Percentiles rank a stretch among this genome's conserved stretches.
These are phyloP conservation scores for Clarireedia monteithiana DNA, from an alignment of 2,329 filamentous ascomycete genomes.

Conservation along the genomic window DNA sequence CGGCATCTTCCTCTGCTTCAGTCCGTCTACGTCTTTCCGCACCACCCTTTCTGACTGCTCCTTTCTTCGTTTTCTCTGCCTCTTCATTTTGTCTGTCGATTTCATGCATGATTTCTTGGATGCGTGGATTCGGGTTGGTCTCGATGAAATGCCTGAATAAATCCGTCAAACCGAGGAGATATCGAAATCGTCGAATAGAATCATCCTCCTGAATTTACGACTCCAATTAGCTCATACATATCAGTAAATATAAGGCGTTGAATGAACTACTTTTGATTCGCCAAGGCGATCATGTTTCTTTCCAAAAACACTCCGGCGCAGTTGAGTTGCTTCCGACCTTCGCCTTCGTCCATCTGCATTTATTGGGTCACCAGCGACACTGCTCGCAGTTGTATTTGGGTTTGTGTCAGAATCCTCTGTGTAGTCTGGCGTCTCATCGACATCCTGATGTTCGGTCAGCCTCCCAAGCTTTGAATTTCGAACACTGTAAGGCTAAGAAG, in stretches of 20 bases:
- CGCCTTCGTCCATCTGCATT: slow-evolving; percentile 71
- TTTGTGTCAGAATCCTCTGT: slow-evolving; percentile 62
- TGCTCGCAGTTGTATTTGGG: slow-evolving; percentile 69
- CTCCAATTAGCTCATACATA: background rate
- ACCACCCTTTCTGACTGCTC: slow-evolving; percentile 72
- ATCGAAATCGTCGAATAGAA: slow-evolving; percentile 87
- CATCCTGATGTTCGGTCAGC: slow-evolving; percentile 37
- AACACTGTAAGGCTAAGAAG: background rate
- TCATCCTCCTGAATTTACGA: slow-evolving; percentile 69
- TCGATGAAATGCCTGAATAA: slow-evolving; percentile 99
- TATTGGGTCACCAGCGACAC: slow-evolving; percentile 66
- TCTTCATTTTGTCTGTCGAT: slow-evolving; percentile 91
- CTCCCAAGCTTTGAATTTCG: background rate
- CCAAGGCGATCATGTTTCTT: slow-evolving; percentile 91
- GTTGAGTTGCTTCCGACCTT: slow-evolving; percentile 77
- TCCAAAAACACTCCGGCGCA: slow-evolving; percentile 86
- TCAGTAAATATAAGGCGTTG: background rate
- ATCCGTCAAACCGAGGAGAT: slow-evolving; percentile 89
- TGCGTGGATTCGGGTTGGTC: slow-evolving; percentile 89
- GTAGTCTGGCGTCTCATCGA: slow-evolving; percentile 59
- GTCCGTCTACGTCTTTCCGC: slow-evolving; percentile 81
- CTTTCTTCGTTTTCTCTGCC: slow-evolving; percentile 62
- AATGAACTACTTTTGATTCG: slow-evolving; percentile 69
- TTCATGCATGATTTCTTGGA: slow-evolving; percentile 87
- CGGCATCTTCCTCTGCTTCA: slow-evolving; percentile 95